Percentiles rank a stretch among this genome's conserved stretches.
Evolutionary conservation across 768 basidiomycete species (phyloP).

Genomic region (Lactarius quietus): DNA sequence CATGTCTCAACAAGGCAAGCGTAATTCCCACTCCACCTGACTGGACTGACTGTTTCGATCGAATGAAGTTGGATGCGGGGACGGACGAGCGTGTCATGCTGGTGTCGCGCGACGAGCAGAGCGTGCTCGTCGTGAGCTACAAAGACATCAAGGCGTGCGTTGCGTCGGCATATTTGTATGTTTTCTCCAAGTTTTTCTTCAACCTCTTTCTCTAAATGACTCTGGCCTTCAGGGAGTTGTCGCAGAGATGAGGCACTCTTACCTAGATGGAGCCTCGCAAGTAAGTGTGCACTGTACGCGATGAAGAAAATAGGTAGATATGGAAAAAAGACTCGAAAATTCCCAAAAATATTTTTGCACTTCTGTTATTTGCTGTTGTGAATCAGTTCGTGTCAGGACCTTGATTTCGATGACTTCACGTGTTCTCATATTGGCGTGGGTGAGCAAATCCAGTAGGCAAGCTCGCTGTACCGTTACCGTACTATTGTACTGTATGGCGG

Average conservation of each 20-base stretch:
- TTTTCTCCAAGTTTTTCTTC: slow-evolving; percentile 15
- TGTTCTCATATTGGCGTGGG: not conserved
- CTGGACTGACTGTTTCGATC: slow-evolving; percentile 3
- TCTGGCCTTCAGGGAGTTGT: slow-evolving; percentile 21
- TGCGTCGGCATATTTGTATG: slow-evolving; percentile 79
- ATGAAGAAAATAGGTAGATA: slow-evolving; percentile 26
- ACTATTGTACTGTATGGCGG: no score
- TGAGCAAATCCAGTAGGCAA: no score
- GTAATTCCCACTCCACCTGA: not conserved
- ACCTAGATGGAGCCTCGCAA: not conserved
- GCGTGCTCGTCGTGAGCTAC: slow-evolving; percentile 90
- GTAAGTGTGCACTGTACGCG: not conserved
- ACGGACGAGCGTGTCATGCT: slow-evolving; percentile 95
- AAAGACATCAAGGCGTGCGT: slow-evolving; percentile 87
- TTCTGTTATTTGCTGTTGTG: not conserved
- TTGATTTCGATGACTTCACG: not conserved
- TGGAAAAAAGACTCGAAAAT: slow-evolving; percentile 27
- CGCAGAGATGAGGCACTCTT: slow-evolving; percentile 13
- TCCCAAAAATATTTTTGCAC: slow-evolving; percentile 11
- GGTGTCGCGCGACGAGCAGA: slow-evolving; percentile 92
- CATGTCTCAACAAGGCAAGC: slow-evolving; percentile 88
- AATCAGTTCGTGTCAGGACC: not conserved
- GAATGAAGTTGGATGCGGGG: slow-evolving; percentile 81
- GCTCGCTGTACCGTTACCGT: no score
- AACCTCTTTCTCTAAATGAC: not conserved